Evolutionary conservation across 371 early-diverging fungal species (phyloP).

Genomic region (Thermomucor indicae-seudaticae): DNA sequence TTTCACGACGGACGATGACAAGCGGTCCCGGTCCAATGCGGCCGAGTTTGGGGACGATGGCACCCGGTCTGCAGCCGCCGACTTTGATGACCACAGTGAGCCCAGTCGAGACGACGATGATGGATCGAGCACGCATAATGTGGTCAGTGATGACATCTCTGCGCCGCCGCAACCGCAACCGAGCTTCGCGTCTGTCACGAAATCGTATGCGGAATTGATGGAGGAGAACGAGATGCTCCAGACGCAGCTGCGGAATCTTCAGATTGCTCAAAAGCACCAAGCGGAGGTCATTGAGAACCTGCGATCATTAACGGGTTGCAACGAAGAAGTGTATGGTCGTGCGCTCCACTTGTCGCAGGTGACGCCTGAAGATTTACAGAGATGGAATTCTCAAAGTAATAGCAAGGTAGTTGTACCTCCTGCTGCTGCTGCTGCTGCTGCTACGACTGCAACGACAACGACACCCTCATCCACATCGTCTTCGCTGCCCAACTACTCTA

Average conservation of each 20-base stretch:
- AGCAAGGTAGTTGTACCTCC: not conserved
- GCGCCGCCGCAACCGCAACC: slow-evolving; percentile 53
- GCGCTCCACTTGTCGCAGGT: slow-evolving; percentile 31
- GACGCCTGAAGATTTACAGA: slow-evolving; percentile 14
- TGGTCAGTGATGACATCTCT: slow-evolving; percentile 43
- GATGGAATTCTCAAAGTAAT: slow-evolving; percentile 7
- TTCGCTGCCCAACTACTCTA: not conserved
- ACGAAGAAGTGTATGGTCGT: slow-evolving; percentile 30
- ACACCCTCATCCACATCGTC: not conserved
- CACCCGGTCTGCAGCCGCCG: slow-evolving; percentile 37
- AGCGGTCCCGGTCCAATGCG: slow-evolving; percentile 41
- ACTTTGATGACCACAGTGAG: slow-evolving; percentile 37
- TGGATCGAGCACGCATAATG: slow-evolving; percentile 19
- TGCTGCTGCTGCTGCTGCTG: not conserved
- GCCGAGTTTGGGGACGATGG: slow-evolving; percentile 52
- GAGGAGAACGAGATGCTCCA: slow-evolving; percentile 47
- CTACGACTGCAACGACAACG: not conserved
- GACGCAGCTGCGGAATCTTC: slow-evolving; percentile 32
- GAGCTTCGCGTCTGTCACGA: slow-evolving; percentile 39
- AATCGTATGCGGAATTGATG: slow-evolving; percentile 42
- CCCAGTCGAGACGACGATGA: slow-evolving; percentile 25
- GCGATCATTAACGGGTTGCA: slow-evolving; percentile 27
- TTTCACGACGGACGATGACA: slow-evolving; percentile 31
- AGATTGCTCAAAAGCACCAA: slow-evolving; percentile 39
- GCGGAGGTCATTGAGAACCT: slow-evolving; percentile 36